Conservation (phyloP, 164 flowering plant genomes). For the Vitis riparia region DNA sequence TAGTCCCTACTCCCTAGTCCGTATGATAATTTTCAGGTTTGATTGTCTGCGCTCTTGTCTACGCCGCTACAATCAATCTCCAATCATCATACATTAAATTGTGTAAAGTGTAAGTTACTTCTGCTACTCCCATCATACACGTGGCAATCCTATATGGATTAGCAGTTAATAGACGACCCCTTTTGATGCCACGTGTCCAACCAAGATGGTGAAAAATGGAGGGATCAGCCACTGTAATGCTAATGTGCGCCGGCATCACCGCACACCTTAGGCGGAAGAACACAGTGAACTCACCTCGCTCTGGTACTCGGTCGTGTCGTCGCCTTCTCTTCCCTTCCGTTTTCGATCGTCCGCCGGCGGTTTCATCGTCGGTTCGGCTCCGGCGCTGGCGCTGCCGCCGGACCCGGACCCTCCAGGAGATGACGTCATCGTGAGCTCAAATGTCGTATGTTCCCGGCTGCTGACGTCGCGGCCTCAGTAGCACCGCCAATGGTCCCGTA, state of each 20-base stretch:
- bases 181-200: too few relatives aligned
- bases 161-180: too few relatives aligned
- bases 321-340: conserved; percentile 56
- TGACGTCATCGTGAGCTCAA: conserved; percentile 48
- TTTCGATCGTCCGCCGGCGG: conserved; percentile 46
- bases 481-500: conserved; percentile 16
- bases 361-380: conserved; percentile 33
- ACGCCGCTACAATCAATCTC: too few relatives aligned
- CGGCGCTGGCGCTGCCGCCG: conserved; percentile 42
- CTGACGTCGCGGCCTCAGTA: conserved; percentile 1
- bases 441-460: conserved; percentile 18
- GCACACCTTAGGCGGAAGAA: conserved; percentile 11
- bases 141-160: too few relatives aligned
- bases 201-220: too few relatives aligned
- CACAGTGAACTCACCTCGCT: conserved; percentile 53
- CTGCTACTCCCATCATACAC: too few relatives aligned
- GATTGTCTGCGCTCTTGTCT: too few relatives aligned
- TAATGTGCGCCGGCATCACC: conserved; percentile 1
- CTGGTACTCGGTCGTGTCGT: conserved; percentile 47
- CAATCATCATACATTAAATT: too few relatives aligned
- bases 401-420: conserved; percentile 45
- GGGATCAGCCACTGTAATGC: not conserved
- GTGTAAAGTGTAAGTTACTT: too few relatives aligned
- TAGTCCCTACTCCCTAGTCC: too few relatives aligned
- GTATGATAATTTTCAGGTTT: too few relatives aligned